Evolutionary conservation across 805 yeast genomes (phyloP).

Genomic region (Saccharomycopsis guyanensis): DNA sequence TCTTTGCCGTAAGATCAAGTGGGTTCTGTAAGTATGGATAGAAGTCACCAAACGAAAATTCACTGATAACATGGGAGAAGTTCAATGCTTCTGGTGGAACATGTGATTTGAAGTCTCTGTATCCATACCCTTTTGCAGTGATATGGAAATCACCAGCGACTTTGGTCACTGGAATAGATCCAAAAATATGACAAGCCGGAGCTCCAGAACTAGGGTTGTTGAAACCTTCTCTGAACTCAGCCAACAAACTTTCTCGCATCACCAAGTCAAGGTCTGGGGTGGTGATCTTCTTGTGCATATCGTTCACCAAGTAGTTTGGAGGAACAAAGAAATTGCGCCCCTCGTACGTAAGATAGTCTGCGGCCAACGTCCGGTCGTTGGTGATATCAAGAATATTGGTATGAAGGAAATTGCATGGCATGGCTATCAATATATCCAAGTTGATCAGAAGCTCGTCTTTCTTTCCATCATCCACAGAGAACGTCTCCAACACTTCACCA

Average conservation of each 20-base stretch:
- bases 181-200: slow-evolving; percentile 83
- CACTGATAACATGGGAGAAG: slow-evolving; percentile 78
- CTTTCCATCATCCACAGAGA: slow-evolving; percentile 59
- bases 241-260: slow-evolving; percentile 56
- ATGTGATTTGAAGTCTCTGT: slow-evolving; percentile 37
- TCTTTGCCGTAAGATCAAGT: slow-evolving; percentile 66
- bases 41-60: slow-evolving; percentile 85
- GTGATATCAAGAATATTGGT: slow-evolving; percentile 75
- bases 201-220: slow-evolving; percentile 41
- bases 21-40: slow-evolving; percentile 84
- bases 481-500: slow-evolving; percentile 72
- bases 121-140: slow-evolving; percentile 68
- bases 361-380: slow-evolving; percentile 69
- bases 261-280: slow-evolving; percentile 64
- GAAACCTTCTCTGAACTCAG: slow-evolving; percentile 46
- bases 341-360: slow-evolving; percentile 65
- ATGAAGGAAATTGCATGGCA: slow-evolving; percentile 73
- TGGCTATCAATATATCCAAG: slow-evolving; percentile 69
- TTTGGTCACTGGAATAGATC: slow-evolving; percentile 74
- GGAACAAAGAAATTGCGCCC: slow-evolving; percentile 57
- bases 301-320: slow-evolving; percentile 36
- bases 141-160: slow-evolving; percentile 83
- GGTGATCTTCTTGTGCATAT: slow-evolving; percentile 35
- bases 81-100: slow-evolving; percentile 49
- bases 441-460: slow-evolving; percentile 58